Evolutionary conservation across 202 grass and related monocot genomes (phyloP).

Genomic region (Cymbopogon flexuosus): DNA sequence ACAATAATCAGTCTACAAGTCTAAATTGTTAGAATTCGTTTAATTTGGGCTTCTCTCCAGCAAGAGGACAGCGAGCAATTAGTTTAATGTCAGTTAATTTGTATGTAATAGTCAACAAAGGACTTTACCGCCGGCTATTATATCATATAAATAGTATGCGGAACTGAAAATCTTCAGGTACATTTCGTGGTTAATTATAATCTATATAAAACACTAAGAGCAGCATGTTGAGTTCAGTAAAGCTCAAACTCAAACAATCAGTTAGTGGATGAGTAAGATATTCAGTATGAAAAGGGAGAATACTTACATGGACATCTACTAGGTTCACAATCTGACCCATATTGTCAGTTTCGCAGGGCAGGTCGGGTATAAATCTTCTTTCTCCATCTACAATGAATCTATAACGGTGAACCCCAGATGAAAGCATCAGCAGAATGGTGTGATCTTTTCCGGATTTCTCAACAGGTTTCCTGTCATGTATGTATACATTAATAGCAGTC

Average conservation of each 20-base stretch:
- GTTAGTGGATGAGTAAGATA: background rate
- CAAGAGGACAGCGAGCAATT: background rate
- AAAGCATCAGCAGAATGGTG: constrained; percentile 65
- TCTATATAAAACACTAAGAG: background rate
- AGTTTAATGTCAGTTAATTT: background rate
- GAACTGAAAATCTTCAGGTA: no score
- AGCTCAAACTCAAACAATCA: background rate
- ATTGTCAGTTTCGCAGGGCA: constrained; percentile 51
- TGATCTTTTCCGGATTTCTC: constrained; percentile 78
- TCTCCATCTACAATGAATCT: constrained; percentile 80
- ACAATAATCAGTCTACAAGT: background rate
- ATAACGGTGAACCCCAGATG: constrained; percentile 68
- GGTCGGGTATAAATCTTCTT: constrained; percentile 48
- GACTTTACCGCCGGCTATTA: background rate
- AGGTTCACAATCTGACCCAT: constrained; percentile 57
- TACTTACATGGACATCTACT: constrained; percentile 66
- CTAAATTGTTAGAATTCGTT: background rate
- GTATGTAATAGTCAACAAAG: background rate
- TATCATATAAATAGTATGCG: background rate
- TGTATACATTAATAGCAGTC: background rate
- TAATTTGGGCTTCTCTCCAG: background rate
- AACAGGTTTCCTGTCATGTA: constrained; percentile 43
- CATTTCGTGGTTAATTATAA: background rate
- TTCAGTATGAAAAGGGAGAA: background rate
- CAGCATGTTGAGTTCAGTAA: background rate